Percentiles rank a stretch among this genome's conserved stretches.
Conservation (phyloP, 176 grass and related monocot species). For the Puccinellia tenuiflora region DNA sequence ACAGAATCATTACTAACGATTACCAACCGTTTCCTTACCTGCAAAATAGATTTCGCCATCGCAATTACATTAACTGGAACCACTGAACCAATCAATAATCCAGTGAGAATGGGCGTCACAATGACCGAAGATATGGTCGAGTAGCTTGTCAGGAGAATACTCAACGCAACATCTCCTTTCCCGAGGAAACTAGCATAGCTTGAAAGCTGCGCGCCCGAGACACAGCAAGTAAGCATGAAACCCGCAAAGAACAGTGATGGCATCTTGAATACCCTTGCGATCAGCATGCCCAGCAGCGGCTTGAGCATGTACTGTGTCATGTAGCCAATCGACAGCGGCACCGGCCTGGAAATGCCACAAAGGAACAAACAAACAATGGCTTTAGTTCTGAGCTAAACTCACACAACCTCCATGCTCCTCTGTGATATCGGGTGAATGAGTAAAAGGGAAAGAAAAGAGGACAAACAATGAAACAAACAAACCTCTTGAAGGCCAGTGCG, state of each 20-base stretch:
- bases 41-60: conserved; percentile 91
- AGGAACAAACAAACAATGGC: conserved; percentile 6
- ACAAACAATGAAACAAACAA: background rate
- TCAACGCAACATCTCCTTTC: conserved; percentile 89
- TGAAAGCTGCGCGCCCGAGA: conserved; percentile 78
- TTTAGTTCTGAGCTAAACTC: background rate
- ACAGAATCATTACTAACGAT: background rate
- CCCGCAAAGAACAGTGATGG: conserved; percentile 69
- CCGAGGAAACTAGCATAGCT: conserved; percentile 92
- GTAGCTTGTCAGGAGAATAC: conserved; percentile 86
- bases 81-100: conserved; percentile 78
- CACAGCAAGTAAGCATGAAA: conserved; percentile 85
- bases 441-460: background rate
- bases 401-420: background rate
- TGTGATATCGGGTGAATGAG: background rate
- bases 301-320: conserved; percentile 73
- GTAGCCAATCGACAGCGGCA: conserved; percentile 70
- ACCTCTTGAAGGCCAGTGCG: conserved; percentile 76
- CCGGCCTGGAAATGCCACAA: conserved; percentile 48
- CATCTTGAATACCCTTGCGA: conserved; percentile 64
- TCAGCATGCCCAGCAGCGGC: conserved; percentile 65
- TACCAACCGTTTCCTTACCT: conserved; percentile 38
- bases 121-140: conserved; percentile 85
- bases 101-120: conserved; percentile 80
- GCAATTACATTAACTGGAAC: conserved; percentile 84